A percentile compares a stretch with the other conserved stretches of the same genome.
Conservation (phyloP, 2,329 filamentous ascomycete genomes). For the Metarhizium guizhouense region DNA sequence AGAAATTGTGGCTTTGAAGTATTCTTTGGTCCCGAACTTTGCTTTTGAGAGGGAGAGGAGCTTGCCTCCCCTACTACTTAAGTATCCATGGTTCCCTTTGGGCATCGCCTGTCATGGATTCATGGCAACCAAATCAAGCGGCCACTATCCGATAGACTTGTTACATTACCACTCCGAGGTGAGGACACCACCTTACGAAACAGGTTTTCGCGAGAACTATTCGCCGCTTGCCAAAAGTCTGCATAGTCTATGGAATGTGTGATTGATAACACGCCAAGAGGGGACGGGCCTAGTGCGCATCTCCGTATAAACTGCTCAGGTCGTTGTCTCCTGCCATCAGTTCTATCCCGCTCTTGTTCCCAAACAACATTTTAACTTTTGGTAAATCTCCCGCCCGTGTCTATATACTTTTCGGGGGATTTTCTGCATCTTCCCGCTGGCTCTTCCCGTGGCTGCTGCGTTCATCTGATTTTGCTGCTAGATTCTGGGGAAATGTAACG, state of each 20-base stretch:
- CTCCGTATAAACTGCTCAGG: not conserved
- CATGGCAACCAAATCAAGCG: not conserved
- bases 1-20: not conserved
- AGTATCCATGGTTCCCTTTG: not conserved
- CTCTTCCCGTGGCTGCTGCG: not conserved
- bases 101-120: not conserved
- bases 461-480: not conserved
- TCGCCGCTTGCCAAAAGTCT: not conserved
- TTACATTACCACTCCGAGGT: not conserved
- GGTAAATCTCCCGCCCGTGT: not conserved
- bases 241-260: not conserved
- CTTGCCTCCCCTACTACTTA: not conserved
- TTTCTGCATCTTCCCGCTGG: slow-evolving; percentile 1
- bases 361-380: not conserved
- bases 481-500: not conserved
- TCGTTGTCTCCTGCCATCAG: not conserved
- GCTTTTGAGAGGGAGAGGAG: not conserved
- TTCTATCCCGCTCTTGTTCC: not conserved
- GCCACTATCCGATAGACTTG: not conserved
- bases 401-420: not conserved
- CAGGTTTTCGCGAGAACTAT: not conserved
- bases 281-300: not conserved
- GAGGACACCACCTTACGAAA: not conserved
- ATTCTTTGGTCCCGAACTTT: not conserved
- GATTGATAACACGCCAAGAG: not conserved